Evolutionary conservation across 2,329 filamentous ascomycete genomes (phyloP).

Genomic region (Nemania abortiva): DNA sequence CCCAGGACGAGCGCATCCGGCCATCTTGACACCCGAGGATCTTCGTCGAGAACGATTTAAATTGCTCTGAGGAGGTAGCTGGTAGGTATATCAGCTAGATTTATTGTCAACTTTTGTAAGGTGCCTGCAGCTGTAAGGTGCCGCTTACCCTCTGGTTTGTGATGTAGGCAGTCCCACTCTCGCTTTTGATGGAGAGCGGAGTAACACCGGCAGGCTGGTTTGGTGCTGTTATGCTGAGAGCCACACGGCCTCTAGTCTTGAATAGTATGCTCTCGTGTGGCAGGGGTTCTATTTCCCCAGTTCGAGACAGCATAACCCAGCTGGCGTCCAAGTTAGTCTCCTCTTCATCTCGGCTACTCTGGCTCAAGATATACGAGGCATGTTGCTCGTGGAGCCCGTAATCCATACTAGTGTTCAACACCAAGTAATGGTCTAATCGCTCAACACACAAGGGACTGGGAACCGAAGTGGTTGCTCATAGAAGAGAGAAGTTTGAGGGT

Average conservation of each 20-base stretch:
- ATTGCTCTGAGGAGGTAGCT: slow-evolving; percentile 71
- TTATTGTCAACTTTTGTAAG: slow-evolving; percentile 33
- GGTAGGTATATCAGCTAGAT: slow-evolving; percentile 88
- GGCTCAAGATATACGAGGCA: slow-evolving; percentile 58
- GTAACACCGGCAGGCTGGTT: slow-evolving; percentile 73
- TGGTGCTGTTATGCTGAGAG: slow-evolving; percentile 78
- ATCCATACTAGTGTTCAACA: slow-evolving; percentile 48
- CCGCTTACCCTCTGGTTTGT: slow-evolving; percentile 83
- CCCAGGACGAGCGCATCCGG: slow-evolving; percentile 88
- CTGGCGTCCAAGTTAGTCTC: slow-evolving; percentile 69
- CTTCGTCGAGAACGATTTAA: slow-evolving; percentile 90
- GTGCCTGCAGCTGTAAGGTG: slow-evolving; percentile 18
- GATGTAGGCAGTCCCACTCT: slow-evolving; percentile 80
- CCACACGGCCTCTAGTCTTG: slow-evolving; percentile 82
- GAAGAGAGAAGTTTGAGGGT: slow-evolving; percentile 32
- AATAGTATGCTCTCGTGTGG: slow-evolving; percentile 86
- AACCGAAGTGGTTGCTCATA: slow-evolving; percentile 34
- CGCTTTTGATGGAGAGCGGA: slow-evolving; percentile 77
- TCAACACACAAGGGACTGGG: slow-evolving; percentile 37
- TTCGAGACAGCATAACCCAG: slow-evolving; percentile 92
- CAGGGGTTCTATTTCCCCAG: slow-evolving; percentile 81
- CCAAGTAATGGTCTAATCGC: slow-evolving; percentile 33
- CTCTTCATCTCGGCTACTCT: slow-evolving; percentile 54
- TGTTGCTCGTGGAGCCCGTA: slow-evolving; percentile 59
- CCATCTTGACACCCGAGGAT: slow-evolving; percentile 90